Evolutionary conservation across 371 early-diverging fungal genomes (phyloP), one percentile per base, ranked within the genome.

Genomic region (Syncephalastrum racemosum): DNA sequence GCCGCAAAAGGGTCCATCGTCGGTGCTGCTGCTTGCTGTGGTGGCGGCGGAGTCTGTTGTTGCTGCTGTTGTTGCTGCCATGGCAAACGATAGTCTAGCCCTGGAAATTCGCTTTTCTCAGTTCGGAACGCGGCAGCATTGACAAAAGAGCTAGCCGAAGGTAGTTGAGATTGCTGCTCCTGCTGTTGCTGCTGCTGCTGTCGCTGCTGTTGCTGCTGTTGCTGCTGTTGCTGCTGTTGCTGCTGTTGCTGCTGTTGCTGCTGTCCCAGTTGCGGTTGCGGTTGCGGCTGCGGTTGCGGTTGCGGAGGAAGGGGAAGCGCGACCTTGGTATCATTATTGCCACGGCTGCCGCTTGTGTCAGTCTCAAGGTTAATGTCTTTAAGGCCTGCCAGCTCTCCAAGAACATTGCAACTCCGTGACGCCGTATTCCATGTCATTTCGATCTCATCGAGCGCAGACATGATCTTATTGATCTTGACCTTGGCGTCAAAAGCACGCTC

Each of bases 1-100:
- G 68, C 68, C 15, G 68, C 68, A 53, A 63, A 68, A 5, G 68
- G 68, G 31, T 68, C 68, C 55, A 68, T 58, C 3, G 52, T 63
- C 4, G 68, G 47, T 14, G 62, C 39, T 31, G 54, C 41, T 40
- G 54, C 45, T 7, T 58, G 46, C 23, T 23, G 25, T 44, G 60
- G 45, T 18, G 53, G 43, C 23, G 62, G 36, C 27, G 49, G 18
- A 22, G 54, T 39, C 15, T 25, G 49, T 16, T 23, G 43, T 42
- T 19, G 23, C 8, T 42, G 31, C 41, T 15, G 19, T 18, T 55
- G 42, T 16, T 44, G 24, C 43, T 41, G 43, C 36, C 39, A 27
- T 41, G 16, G 46, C 23, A 19, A 19, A 54, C 36, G 31, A 8
- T 59, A 36, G 25, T 20, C 36, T 25, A n/a, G 36, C n/a, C 24